Percentiles rank a stretch among this genome's conserved stretches.
Conservation (phyloP, 148 eudicot genomes). For the Euryodendron excelsum region DNA sequence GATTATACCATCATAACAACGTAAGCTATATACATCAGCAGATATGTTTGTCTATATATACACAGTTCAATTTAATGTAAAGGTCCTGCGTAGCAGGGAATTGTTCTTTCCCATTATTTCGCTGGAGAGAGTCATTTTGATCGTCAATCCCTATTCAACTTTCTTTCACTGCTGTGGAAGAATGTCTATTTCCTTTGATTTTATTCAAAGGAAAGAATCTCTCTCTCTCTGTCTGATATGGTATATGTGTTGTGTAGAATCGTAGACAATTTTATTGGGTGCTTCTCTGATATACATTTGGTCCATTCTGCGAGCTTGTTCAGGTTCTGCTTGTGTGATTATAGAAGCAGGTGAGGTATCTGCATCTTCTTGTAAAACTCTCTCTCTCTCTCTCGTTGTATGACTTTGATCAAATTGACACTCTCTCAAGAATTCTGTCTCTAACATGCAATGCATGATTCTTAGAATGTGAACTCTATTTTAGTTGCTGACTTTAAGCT, state of each 20-base stretch:
- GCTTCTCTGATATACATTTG: neutral
- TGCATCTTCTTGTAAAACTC: constrained; percentile 11
- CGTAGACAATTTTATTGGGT: too few relatives aligned
- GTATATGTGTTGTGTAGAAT: neutral
- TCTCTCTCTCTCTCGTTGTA: neutral
- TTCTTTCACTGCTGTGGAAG: neutral
- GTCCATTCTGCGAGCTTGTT: neutral
- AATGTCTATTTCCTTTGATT: neutral
- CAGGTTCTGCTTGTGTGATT: constrained; percentile 5
- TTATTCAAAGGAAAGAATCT: too few relatives aligned
- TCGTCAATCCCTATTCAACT: neutral
- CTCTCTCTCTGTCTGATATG: neutral
- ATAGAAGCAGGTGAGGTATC: neutral
- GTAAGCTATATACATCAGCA: too few relatives aligned
- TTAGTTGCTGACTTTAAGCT: neutral
- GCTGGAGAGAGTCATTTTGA: neutral
- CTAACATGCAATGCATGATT: neutral
- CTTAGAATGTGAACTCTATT: neutral
- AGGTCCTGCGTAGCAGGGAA: neutral
- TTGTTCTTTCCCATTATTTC: neutral
- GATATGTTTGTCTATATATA: too few relatives aligned
- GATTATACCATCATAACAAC: too few relatives aligned
- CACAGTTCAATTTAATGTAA: too few relatives aligned
- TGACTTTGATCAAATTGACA: neutral
- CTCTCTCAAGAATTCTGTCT: neutral